Evolutionary conservation across 2,329 filamentous ascomycete species (phyloP).

Genomic region (Teratosphaeria viscida): DNA sequence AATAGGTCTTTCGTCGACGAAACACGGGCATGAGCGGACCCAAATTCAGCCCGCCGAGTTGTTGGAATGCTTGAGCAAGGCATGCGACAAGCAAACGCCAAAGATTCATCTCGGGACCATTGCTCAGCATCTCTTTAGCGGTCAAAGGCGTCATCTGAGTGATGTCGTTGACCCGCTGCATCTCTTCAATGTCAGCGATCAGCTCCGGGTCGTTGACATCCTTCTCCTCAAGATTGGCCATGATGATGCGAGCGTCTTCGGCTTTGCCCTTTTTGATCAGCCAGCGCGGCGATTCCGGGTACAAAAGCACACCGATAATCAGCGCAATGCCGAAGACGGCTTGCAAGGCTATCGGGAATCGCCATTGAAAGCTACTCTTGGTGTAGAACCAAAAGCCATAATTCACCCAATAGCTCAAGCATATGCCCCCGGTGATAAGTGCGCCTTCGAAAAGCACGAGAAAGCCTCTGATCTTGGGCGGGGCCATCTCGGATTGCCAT

Average conservation of each 20-base stretch:
- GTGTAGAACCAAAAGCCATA: conserved; percentile 22
- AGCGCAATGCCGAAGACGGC: conserved; percentile 41
- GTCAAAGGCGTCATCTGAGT: conserved; percentile 43
- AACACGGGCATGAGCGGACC: too few relatives aligned
- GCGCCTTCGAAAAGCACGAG: conserved; percentile 43
- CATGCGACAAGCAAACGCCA: neutral
- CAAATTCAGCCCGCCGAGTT: conserved; percentile 13
- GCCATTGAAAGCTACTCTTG: conserved; percentile 33
- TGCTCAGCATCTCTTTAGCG: conserved; percentile 27
- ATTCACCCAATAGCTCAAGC: conserved; percentile 40
- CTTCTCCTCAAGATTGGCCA: conserved; percentile 1
- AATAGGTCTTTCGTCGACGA: too few relatives aligned
- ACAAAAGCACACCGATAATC: conserved; percentile 34
- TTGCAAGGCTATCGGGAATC: conserved; percentile 21
- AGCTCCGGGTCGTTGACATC: neutral
- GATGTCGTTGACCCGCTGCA: conserved; percentile 37
- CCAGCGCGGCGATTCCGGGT: conserved; percentile 47
- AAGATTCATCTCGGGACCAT: neutral
- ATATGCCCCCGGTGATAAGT: conserved; percentile 40
- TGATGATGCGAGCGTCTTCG: conserved; percentile 31
- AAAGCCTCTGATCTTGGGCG: conserved; percentile 38
- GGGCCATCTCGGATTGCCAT: conserved; percentile 40
- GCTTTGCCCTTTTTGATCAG: conserved; percentile 44
- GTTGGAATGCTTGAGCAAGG: conserved; percentile 13
- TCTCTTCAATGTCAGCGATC: conserved; percentile 29